Conservation (phyloP, 306 rosid species). For the Styphnolobium japonicum region DNA sequence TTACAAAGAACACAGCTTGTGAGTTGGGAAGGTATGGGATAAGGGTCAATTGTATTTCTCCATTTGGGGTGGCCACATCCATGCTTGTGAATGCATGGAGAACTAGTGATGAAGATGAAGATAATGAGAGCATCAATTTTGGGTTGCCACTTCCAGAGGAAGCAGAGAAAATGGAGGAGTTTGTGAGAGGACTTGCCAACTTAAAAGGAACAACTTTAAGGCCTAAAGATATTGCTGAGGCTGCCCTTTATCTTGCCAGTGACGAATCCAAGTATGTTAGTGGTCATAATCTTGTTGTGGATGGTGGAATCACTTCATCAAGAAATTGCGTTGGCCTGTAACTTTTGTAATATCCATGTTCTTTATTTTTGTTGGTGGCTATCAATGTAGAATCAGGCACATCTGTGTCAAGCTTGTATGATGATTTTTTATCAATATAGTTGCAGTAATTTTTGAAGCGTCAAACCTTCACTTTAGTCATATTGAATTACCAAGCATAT, state of each 20-base stretch:
- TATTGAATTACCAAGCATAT: background rate
- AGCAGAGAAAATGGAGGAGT: slow-evolving; percentile 77
- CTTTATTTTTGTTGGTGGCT: background rate
- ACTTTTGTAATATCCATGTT: background rate
- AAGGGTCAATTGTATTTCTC: slow-evolving; percentile 82
- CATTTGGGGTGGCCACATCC: slow-evolving; percentile 89
- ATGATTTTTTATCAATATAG: background rate
- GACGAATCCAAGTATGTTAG: slow-evolving; percentile 92
- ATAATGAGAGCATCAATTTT: slow-evolving; percentile 23
- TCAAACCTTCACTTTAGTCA: background rate
- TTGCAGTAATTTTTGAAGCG: background rate
- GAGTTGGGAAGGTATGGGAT: slow-evolving; percentile 77
- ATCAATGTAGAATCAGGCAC: background rate
- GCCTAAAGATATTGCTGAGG: slow-evolving; percentile 79
- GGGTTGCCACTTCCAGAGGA: slow-evolving; percentile 54
- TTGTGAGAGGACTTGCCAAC: slow-evolving; percentile 73
- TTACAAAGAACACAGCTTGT: slow-evolving; percentile 78
- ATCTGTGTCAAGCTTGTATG: background rate
- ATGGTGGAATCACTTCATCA: slow-evolving; percentile 83
- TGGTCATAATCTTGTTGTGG: slow-evolving; percentile 92
- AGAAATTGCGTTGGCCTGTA: slow-evolving; percentile 71
- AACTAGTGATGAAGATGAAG: slow-evolving; percentile 18
- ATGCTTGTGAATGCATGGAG: slow-evolving; percentile 88
- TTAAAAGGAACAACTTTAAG: slow-evolving; percentile 70
- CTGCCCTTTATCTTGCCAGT: slow-evolving; percentile 87